Conservation (phyloP, 2,329 filamentous ascomycete genomes). For the Cladobotryum mycophilum region DNA sequence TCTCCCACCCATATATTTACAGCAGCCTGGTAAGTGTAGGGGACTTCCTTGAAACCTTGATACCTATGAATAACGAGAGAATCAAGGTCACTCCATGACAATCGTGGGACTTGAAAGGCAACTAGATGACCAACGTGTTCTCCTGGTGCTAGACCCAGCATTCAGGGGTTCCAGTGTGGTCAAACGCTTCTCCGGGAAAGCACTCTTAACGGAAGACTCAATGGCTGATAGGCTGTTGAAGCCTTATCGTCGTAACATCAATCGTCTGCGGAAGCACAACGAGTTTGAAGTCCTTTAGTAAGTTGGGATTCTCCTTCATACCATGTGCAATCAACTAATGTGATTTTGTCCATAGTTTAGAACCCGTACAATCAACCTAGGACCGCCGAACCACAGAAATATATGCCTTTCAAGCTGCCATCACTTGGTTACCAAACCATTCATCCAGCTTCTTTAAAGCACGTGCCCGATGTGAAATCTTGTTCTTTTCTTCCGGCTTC, state of each 20-base stretch:
- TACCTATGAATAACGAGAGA: constrained; percentile 4
- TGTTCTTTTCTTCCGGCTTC: constrained; percentile 81
- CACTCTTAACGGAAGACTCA: constrained; percentile 37
- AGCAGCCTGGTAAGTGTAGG: constrained; percentile 58
- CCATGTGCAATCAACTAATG: background rate
- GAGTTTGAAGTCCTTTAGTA: constrained; percentile 78
- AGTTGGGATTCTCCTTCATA: constrained; percentile 18
- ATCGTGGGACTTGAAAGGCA: constrained; percentile 77
- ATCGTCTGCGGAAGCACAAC: constrained; percentile 62
- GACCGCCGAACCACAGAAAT: background rate
- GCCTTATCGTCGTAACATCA: constrained; percentile 64
- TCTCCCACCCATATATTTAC: constrained; percentile 82
- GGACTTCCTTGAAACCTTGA: background rate
- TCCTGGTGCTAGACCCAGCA: constrained; percentile 86
- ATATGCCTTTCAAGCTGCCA: background rate
- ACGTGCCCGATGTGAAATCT: constrained; percentile 82
- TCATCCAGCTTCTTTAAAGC: constrained; percentile 80
- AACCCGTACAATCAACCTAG: too few relatives aligned
- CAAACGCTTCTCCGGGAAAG: constrained; percentile 48
- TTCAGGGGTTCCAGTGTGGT: constrained; percentile 64
- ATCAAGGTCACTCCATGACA: constrained; percentile 74
- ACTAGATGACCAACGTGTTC: constrained; percentile 55
- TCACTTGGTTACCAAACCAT: constrained; percentile 51
- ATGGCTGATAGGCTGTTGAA: constrained; percentile 47
- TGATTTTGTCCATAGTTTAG: too few relatives aligned